phyloP scores from a whole-genome alignment of 768 basidiomycete genomes.

The Daedaleopsis nitida region DNA sequence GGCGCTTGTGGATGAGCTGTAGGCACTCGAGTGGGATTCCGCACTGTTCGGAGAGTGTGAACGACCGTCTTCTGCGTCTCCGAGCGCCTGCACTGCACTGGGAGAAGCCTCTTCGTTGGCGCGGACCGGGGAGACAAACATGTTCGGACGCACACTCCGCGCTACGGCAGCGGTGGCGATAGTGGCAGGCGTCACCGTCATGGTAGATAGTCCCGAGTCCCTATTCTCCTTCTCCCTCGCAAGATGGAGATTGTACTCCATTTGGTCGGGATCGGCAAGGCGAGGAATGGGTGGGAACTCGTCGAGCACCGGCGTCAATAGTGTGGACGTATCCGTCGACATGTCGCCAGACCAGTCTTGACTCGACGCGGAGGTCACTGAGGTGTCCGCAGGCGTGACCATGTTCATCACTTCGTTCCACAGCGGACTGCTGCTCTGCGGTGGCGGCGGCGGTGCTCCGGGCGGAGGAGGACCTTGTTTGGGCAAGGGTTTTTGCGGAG shows the following conservation, averaged over 20 bases:
- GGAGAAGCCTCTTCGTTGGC: slow-evolving; percentile 14
- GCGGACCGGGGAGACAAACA: slow-evolving; percentile 26
- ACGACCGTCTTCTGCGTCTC: slow-evolving; percentile 16
- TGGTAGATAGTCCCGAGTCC: slow-evolving; percentile 31
- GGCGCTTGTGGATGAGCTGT: slow-evolving; percentile 17
- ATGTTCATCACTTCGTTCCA: slow-evolving; percentile 25
- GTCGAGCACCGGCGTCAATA: slow-evolving; percentile 16
- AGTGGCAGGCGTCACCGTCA: slow-evolving; percentile 34
- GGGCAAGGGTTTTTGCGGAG: slow-evolving; percentile 25
- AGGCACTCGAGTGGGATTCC: slow-evolving; percentile 26
- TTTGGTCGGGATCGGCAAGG: slow-evolving; percentile 10
- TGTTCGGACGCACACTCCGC: slow-evolving; percentile 23
- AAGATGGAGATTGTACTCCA: slow-evolving; percentile 6
- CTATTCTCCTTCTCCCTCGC: slow-evolving; percentile 31
- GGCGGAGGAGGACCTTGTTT: slow-evolving; percentile 18
- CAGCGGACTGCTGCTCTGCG: slow-evolving; percentile 18
- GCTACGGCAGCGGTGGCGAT: slow-evolving; percentile 30
- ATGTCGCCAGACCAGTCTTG: slow-evolving; percentile 13
- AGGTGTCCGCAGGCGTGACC: slow-evolving; percentile 1
- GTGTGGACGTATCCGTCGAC: slow-evolving; percentile 16
- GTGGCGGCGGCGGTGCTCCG: slow-evolving; percentile 15
- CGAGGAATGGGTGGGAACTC: slow-evolving; percentile 19
- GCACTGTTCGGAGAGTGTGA: slow-evolving; percentile 27
- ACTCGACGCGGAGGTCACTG: not conserved
- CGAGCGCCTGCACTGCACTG: slow-evolving; percentile 1